Evolutionary conservation across 2,329 filamentous ascomycete species (phyloP).

Genomic region (Aspergillus sp.): DNA sequence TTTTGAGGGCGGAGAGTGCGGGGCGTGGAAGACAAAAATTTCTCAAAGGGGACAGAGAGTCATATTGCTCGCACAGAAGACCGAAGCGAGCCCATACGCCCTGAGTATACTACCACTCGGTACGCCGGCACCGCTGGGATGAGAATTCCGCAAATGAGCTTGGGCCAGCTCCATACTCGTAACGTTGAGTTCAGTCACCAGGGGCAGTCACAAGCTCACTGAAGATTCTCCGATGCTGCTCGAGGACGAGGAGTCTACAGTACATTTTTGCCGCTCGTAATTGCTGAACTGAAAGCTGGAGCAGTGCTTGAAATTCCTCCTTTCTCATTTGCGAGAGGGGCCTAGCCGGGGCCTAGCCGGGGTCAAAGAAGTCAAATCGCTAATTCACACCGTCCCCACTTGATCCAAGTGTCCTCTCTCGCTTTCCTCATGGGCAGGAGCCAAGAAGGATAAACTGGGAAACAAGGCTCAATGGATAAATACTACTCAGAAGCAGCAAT

Average conservation of each 20-base stretch:
- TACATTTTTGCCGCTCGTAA: too few species aligned
- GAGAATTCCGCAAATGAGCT: not conserved
- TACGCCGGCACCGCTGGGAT: not conserved
- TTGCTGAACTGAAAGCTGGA: too few species aligned
- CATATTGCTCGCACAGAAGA: constrained; percentile 14
- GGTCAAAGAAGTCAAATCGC: not conserved
- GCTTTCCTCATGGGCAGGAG: too few species aligned
- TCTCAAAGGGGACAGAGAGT: not conserved
- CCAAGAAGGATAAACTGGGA: too few species aligned
- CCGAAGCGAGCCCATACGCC: constrained; percentile 3
- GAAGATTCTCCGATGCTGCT: too few species aligned
- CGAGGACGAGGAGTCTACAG: not conserved
- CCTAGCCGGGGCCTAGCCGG: too few species aligned
- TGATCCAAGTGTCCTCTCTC: not conserved
- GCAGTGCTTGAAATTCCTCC: not conserved
- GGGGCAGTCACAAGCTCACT: not conserved
- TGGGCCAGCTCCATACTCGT: not conserved
- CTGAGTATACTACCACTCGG: not conserved
- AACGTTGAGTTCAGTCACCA: not conserved
- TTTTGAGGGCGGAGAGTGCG: not conserved
- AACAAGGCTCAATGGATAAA: too few species aligned
- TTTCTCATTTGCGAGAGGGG: not conserved
- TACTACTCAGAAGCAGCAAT: not conserved
- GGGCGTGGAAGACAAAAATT: constrained; percentile 1
- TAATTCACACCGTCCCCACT: not conserved